Evolutionary conservation across 129 eudicot species (phyloP), one percentile per base, ranked within the genome.

Genomic region (Tagetes erecta): DNA sequence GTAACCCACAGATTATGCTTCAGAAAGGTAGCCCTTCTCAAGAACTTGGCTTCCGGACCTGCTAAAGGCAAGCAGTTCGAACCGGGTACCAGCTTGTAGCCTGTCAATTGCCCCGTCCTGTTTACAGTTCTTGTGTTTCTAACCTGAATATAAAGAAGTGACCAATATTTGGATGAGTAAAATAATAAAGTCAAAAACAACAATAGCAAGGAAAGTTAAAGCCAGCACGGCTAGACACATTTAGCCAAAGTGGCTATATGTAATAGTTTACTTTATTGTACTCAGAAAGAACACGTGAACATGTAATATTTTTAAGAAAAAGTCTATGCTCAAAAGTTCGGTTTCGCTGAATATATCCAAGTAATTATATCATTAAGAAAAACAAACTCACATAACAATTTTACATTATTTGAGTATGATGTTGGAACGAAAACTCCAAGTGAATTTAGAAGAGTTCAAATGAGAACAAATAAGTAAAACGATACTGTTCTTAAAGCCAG

Each of bases 1-100:
- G 97, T 92, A 68, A 92, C 93, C 96, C 97, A 92, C 34, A 92
- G 84, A 82, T 92, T 92, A 72, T 92, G 96, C 80, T 92, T 89
- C 80, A 92, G 64, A 79, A 92, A 92, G 8, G 96, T 89, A 62
- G 97, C 97, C 66, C 97, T 83, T 76, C 97, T 78, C 74, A 92
- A 78, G 66, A 92, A 92, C 78, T 89, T 92, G 45, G 97, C 97
- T 75, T 92, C 91, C 6, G 97, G 81, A 80, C 96, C 90, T 35
- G 97, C 96, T 82, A 92, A 77, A 53, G 97, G 97, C 81, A 92
- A 79, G 80, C 97, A 92, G 73, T 92, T 92, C 0, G 97, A 87
- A 74, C 96, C 94, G 68, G 97, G 97, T 41, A 92, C 96, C 85
- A 92, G 76, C 80, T 92, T 92, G 88, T 87, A 92, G 64, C 97